phyloP scores from a whole-genome alignment of 768 basidiomycete species.

The Gloeostereum incarnatum region DNA sequence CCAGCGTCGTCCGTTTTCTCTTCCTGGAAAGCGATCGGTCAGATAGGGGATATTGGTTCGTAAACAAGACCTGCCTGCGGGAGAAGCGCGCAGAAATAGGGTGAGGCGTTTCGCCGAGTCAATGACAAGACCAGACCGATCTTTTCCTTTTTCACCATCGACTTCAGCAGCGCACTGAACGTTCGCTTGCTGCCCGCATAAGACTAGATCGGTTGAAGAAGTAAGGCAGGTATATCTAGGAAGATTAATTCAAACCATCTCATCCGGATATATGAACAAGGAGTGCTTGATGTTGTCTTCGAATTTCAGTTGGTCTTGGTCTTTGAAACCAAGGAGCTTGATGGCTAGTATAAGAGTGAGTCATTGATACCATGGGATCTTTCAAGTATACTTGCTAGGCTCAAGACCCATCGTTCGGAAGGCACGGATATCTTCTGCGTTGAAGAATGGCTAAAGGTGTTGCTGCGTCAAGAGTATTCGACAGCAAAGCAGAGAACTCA shows the following conservation, averaged over 20 bases:
- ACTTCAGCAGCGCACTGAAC: constrained; percentile 78
- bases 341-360: constrained; percentile 43
- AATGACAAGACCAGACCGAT: constrained; percentile 72
- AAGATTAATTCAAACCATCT: constrained; percentile 44
- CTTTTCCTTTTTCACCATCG: constrained; percentile 73
- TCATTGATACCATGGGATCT: not conserved
- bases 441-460: constrained; percentile 64
- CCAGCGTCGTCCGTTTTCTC: constrained; percentile 65
- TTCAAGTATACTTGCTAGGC: constrained; percentile 40
- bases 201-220: constrained; percentile 24
- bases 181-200: constrained; percentile 91
- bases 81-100: constrained; percentile 75
- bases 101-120: constrained; percentile 61
- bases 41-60: not conserved
- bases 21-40: constrained; percentile 31
- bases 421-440: constrained; percentile 69
- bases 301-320: constrained; percentile 55
- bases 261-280: constrained; percentile 86
- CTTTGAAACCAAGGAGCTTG: constrained; percentile 90
- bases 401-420: constrained; percentile 77
- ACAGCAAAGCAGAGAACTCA: constrained; percentile 16
- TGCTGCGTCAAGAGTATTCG: constrained; percentile 2
- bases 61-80: constrained; percentile 56
- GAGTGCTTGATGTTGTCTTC: constrained; percentile 93
- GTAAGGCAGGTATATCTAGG: not conserved